phyloP scores from a whole-genome alignment of 495 filamentous ascomycete genomes.

The Pseudoneurospora amorphoporcata region DNA sequence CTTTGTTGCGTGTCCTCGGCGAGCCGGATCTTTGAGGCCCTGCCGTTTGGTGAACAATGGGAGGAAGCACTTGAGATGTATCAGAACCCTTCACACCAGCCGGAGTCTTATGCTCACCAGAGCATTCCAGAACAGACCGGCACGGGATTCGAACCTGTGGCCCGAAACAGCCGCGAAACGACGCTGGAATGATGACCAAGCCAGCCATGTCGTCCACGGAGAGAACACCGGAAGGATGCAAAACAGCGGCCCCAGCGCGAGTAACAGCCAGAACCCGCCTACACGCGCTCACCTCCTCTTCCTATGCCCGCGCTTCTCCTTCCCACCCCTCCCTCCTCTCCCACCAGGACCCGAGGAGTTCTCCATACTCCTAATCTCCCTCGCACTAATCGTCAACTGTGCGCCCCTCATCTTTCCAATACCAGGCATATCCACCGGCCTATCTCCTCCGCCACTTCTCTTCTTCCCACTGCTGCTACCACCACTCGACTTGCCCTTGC shows the following conservation, averaged over 20 bases:
- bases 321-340: constrained; percentile 17
- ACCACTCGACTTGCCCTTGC: constrained; percentile 30
- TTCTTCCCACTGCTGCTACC: constrained; percentile 24
- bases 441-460: constrained; percentile 38
- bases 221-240: background rate
- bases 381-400: constrained; percentile 65
- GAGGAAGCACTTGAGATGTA: background rate
- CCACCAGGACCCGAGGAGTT: constrained; percentile 14
- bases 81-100: background rate
- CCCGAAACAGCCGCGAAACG: background rate
- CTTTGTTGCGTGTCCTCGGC: background rate
- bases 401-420: constrained; percentile 75
- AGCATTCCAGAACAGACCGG: background rate
- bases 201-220: background rate
- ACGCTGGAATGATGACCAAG: background rate
- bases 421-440: constrained; percentile 60
- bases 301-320: constrained; percentile 1
- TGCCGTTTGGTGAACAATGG: background rate
- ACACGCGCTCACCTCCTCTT: constrained; percentile 12
- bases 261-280: background rate
- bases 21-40: background rate
- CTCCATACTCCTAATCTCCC: constrained; percentile 62
- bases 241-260: background rate
- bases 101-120: background rate
- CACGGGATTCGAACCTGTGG: background rate